phyloP scores from a whole-genome alignment of 371 early-diverging fungal genomes.

The Circinella minor region DNA sequence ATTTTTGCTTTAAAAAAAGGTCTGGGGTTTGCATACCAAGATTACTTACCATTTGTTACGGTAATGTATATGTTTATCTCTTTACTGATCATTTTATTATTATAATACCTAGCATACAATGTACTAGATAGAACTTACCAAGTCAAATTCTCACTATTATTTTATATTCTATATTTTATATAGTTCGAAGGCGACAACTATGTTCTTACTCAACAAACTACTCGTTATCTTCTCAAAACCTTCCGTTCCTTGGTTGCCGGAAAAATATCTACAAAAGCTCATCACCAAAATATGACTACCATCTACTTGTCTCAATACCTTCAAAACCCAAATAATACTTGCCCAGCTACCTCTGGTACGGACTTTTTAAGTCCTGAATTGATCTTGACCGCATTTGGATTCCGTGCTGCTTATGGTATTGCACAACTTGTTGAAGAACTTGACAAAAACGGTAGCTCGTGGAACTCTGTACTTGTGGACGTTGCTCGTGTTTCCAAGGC shows the following conservation, averaged over 20 bases:
- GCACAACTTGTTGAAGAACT: slow-evolving; percentile 58
- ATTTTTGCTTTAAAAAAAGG: slow-evolving; percentile 34
- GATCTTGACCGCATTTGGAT: slow-evolving; percentile 68
- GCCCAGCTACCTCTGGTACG: slow-evolving; percentile 37
- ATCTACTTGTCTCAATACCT: slow-evolving; percentile 55
- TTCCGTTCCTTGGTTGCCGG: slow-evolving; percentile 56
- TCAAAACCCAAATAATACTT: slow-evolving; percentile 56
- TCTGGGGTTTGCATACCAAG: slow-evolving; percentile 70
- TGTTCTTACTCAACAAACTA: slow-evolving; percentile 75
- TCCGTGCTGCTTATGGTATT: slow-evolving; percentile 67
- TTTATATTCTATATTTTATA: not conserved
- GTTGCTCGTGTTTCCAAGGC: slow-evolving; percentile 66
- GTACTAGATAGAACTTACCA: too few species aligned
- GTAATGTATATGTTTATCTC: slow-evolving; percentile 13
- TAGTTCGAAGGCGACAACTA: slow-evolving; percentile 82
- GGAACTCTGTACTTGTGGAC: slow-evolving; percentile 74
- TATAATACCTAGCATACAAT: too few species aligned
- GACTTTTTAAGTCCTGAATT: slow-evolving; percentile 66
- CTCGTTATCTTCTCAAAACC: slow-evolving; percentile 70
- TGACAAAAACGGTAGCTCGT: slow-evolving; percentile 57
- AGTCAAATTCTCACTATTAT: not conserved
- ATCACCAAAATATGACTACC: slow-evolving; percentile 57
- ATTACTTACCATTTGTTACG: slow-evolving; percentile 65
- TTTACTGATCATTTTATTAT: too few species aligned
- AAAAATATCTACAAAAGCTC: slow-evolving; percentile 42